Conservation (phyloP, 805 yeast species). For the Wickerhamomyces silvicola region DNA sequence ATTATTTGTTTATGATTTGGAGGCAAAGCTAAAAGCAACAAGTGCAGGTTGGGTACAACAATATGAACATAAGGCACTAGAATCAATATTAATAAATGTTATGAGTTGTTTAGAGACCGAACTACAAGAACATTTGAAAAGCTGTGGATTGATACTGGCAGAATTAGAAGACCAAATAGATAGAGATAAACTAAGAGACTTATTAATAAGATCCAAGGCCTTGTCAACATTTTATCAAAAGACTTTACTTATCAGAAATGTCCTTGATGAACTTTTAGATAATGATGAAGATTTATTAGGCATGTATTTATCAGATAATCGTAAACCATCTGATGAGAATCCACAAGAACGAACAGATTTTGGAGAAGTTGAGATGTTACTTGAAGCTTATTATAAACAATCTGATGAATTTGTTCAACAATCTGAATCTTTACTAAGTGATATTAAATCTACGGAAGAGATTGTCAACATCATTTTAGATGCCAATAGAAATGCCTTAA, state of each 20-base stretch:
- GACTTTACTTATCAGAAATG: conserved; percentile 67
- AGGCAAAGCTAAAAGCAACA: conserved; percentile 52
- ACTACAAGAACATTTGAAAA: conserved; percentile 47
- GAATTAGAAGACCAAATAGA: conserved; percentile 77
- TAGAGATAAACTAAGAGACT: conserved; percentile 64
- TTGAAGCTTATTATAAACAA: conserved; percentile 86
- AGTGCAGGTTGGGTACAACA: conserved; percentile 35
- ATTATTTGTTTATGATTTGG: conserved; percentile 78
- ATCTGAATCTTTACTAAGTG: conserved; percentile 73
- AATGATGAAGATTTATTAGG: conserved; percentile 79
- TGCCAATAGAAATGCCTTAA: conserved; percentile 83
- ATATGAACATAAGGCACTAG: conserved; percentile 80
- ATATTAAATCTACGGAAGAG: conserved; percentile 87
- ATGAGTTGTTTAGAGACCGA: conserved; percentile 77
- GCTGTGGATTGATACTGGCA: conserved; percentile 57
- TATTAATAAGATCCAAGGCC: conserved; percentile 66
- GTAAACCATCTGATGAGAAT: conserved; percentile 1
- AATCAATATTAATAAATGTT: conserved; percentile 74
- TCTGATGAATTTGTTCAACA: conserved; percentile 92
- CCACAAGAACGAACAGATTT: conserved; percentile 28
- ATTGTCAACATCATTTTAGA: conserved; percentile 87
- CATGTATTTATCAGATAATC: conserved; percentile 60
- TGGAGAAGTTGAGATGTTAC: conserved; percentile 78
- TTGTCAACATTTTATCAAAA: conserved; percentile 71
- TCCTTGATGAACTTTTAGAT: conserved; percentile 76